phyloP scores from a whole-genome alignment of 208 protist species.

The Zelonia costaricensis region DNA sequence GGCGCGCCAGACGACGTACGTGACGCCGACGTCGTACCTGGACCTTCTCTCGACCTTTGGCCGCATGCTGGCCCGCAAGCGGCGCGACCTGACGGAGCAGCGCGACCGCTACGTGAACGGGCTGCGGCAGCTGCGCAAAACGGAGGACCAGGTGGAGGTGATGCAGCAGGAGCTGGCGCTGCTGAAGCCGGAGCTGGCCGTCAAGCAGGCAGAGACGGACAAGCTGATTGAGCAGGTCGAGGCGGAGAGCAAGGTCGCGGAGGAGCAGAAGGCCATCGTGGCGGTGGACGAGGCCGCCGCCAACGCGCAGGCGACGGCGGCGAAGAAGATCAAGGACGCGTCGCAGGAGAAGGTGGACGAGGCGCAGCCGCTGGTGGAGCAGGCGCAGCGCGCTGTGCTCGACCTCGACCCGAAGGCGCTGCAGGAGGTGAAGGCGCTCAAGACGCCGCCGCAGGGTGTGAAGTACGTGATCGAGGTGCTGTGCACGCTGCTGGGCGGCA shows the following conservation, averaged over 20 bases:
- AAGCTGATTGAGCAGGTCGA: conserved; percentile 88
- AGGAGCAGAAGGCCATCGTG: conserved; percentile 85
- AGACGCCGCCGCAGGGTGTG: conserved; percentile 94
- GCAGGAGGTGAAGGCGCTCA: conserved; percentile 95
- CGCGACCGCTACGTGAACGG: conserved; percentile 91
- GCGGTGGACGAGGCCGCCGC: conserved; percentile 91
- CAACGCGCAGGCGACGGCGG: conserved; percentile 88
- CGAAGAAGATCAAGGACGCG: conserved; percentile 94
- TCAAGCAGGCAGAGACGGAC: conserved; percentile 90
- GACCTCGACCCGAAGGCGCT: conserved; percentile 95
- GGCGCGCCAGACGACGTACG: conserved; percentile 91
- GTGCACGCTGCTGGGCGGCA: conserved; percentile 87
- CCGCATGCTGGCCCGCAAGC: conserved; percentile 84
- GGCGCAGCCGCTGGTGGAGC: conserved; percentile 95
- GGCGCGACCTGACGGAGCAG: conserved; percentile 81
- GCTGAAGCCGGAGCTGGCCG: conserved; percentile 92
- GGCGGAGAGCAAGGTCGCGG: conserved; percentile 83
- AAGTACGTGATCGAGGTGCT: conserved; percentile 95
- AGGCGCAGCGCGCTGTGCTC: conserved; percentile 92
- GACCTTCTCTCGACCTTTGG: conserved; percentile 94
- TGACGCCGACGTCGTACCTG: conserved; percentile 97
- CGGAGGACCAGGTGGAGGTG: conserved; percentile 95
- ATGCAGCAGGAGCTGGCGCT: conserved; percentile 92
- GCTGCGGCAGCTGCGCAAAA: conserved; percentile 87
- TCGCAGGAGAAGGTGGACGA: conserved; percentile 96